Evolutionary conservation across 495 filamentous ascomycete species (phyloP).

Genomic region (Penicillium cataractarum): DNA sequence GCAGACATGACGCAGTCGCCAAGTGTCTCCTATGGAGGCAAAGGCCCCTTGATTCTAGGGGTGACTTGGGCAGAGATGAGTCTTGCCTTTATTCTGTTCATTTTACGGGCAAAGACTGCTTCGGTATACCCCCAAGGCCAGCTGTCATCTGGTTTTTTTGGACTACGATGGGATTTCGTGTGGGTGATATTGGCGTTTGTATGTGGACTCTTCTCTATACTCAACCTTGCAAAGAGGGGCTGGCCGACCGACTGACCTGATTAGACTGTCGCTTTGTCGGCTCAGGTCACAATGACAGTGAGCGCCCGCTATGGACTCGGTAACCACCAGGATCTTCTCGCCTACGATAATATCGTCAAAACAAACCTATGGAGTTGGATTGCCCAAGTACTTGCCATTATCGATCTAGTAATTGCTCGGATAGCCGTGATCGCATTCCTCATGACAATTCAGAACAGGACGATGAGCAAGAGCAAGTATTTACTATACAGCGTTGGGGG

Average conservation of each 20-base stretch:
- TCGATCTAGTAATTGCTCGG: slow-evolving; percentile 29
- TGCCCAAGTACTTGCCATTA: slow-evolving; percentile 28
- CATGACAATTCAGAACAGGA: slow-evolving; percentile 31
- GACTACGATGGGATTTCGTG: slow-evolving; percentile 34
- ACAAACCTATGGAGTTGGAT: slow-evolving; percentile 38
- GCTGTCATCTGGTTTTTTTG: slow-evolving; percentile 16
- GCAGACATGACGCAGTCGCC: slow-evolving; percentile 1
- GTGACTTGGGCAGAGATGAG: slow-evolving; percentile 34
- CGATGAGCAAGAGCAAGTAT: slow-evolving; percentile 20
- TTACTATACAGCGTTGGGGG: slow-evolving; percentile 33
- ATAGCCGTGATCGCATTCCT: slow-evolving; percentile 39
- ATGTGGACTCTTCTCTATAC: slow-evolving; percentile 7
- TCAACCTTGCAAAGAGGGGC: neutral
- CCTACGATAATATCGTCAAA: slow-evolving; percentile 22
- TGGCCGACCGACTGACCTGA: neutral
- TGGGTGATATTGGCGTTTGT: slow-evolving; percentile 35
- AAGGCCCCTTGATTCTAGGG: slow-evolving; percentile 29
- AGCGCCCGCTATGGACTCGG: slow-evolving; percentile 31
- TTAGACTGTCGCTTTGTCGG: slow-evolving; percentile 21
- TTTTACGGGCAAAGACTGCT: slow-evolving; percentile 31
- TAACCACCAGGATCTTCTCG: slow-evolving; percentile 27
- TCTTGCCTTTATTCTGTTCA: slow-evolving; percentile 27
- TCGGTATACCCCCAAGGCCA: slow-evolving; percentile 20
- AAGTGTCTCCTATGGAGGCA: slow-evolving; percentile 23
- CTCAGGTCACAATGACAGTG: slow-evolving; percentile 28